A percentile compares a stretch with the other conserved stretches of the same genome.
These are phyloP conservation scores for Hyphopichia homilentoma DNA, from an alignment of 805 yeast genomes.

Conservation along the genomic window DNA sequence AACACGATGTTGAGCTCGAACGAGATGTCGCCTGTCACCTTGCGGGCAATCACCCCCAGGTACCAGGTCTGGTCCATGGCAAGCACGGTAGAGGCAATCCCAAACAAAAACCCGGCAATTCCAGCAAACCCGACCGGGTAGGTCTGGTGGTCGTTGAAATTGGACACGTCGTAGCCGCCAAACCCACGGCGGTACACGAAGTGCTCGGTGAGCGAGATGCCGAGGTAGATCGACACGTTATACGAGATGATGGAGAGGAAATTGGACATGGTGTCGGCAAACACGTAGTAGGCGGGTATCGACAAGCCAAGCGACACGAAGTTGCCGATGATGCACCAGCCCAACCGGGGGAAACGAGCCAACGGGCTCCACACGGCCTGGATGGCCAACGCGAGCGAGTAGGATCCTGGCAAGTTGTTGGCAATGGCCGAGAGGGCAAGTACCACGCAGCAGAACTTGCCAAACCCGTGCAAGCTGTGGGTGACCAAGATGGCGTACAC, in stretches of 20 bases:
- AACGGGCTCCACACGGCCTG: conserved; percentile 30
- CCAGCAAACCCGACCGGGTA: conserved; percentile 31
- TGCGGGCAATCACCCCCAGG: conserved; percentile 25
- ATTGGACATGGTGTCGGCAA: conserved; percentile 25
- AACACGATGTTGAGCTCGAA: conserved; percentile 26
- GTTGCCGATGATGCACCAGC: conserved; percentile 32
- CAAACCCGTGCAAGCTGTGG: conserved; percentile 26
- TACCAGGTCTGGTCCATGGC: conserved; percentile 34
- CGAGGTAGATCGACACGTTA: conserved; percentile 30
- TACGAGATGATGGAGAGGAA: conserved; percentile 30
- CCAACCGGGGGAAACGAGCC: conserved; percentile 28
- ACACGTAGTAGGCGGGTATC: conserved; percentile 33
- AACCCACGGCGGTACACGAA: conserved; percentile 23
- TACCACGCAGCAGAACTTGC: conserved; percentile 27
- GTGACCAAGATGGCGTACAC: conserved; percentile 25
- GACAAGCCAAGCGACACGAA: conserved; percentile 27
- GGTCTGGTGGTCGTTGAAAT: conserved; percentile 18
- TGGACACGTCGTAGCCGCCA: conserved; percentile 20
- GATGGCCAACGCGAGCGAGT: conserved; percentile 25
- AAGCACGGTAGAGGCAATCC: conserved; percentile 28
- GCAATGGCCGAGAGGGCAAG: conserved; percentile 29
- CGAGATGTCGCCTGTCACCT: conserved; percentile 28
- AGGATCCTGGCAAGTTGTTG: conserved; percentile 31
- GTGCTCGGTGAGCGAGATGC: conserved; percentile 27
- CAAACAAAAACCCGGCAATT: conserved; percentile 23